phyloP scores from a whole-genome alignment of 257 asterid species.

The Nicotiana obtusifolia region DNA sequence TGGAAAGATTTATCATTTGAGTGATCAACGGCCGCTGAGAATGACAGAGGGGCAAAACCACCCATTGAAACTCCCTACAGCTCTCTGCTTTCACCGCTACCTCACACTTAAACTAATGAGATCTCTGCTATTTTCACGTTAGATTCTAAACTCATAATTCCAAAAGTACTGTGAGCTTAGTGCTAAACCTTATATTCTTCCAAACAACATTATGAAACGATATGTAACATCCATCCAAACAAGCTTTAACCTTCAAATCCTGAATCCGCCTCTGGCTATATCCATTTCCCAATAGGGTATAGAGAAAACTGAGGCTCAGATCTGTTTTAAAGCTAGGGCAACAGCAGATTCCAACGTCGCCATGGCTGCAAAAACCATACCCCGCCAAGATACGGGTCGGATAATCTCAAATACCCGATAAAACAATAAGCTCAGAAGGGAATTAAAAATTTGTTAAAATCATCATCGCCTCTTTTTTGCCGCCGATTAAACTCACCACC shows the following conservation, averaged over 20 bases:
- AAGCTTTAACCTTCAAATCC: no score
- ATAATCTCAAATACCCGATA: background rate
- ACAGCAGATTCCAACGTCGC: background rate
- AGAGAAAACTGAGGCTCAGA: background rate
- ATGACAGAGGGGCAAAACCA: constrained; percentile 18
- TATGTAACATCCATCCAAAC: no score
- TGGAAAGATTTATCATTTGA: background rate
- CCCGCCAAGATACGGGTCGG: constrained; percentile 22
- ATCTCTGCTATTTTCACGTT: no score
- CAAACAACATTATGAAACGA: no score
- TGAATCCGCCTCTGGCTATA: no score
- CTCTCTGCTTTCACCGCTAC: constrained; percentile 1
- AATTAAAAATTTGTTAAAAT: background rate
- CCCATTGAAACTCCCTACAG: constrained; percentile 6
- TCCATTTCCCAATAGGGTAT: background rate
- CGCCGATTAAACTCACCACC: background rate
- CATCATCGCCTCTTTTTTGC: constrained; percentile 2
- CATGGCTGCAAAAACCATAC: constrained; percentile 29
- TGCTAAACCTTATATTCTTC: background rate
- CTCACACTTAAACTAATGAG: no score
- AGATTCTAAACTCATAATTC: no score
- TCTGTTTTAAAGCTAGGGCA: background rate
- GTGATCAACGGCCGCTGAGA: constrained; percentile 17
- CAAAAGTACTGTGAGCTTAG: no score
- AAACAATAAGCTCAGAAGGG: background rate